Evolutionary conservation across 2,329 filamentous ascomycete genomes (phyloP).

Genomic region (Neopestalotiopsis clavispora): DNA sequence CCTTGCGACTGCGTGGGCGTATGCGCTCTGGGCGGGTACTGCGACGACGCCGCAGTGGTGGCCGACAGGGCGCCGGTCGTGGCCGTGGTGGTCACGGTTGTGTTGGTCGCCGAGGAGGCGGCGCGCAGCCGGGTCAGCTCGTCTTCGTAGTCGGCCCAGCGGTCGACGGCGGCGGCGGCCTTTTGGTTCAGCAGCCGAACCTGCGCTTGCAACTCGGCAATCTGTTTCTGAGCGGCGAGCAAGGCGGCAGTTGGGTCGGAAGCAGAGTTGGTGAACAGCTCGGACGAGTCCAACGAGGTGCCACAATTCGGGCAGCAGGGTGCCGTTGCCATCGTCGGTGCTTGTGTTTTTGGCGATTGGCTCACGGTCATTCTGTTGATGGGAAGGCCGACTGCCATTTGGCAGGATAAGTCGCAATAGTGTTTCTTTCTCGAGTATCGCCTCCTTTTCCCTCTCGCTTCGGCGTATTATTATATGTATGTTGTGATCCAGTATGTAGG

Average conservation of each 20-base stretch:
- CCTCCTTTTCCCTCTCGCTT: neutral
- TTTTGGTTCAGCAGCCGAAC: slow-evolving; percentile 74
- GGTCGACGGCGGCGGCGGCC: slow-evolving; percentile 66
- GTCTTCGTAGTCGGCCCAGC: slow-evolving; percentile 81
- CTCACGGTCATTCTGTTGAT: slow-evolving; percentile 30
- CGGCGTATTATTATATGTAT: neutral
- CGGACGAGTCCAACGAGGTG: slow-evolving; percentile 39
- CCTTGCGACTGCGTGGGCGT: neutral
- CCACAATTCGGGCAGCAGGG: slow-evolving; percentile 59
- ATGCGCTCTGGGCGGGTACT: neutral
- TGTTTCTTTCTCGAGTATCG: neutral
- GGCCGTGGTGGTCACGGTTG: slow-evolving; percentile 30
- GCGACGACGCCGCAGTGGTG: slow-evolving; percentile 28
- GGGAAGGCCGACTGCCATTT: slow-evolving; percentile 7
- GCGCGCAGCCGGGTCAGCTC: slow-evolving; percentile 68
- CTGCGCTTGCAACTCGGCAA: slow-evolving; percentile 73
- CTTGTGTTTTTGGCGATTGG: slow-evolving; percentile 25
- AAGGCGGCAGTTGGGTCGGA: slow-evolving; percentile 49
- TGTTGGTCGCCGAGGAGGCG: slow-evolving; percentile 32
- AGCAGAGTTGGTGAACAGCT: slow-evolving; percentile 20
- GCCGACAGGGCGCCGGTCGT: slow-evolving; percentile 29
- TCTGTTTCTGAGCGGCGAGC: slow-evolving; percentile 60
- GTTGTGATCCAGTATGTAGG: neutral
- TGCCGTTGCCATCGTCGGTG: slow-evolving; percentile 26
- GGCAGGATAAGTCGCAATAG: neutral